Evolutionary conservation across 257 asterid species (phyloP).

Genomic region (Striga asiatica): DNA sequence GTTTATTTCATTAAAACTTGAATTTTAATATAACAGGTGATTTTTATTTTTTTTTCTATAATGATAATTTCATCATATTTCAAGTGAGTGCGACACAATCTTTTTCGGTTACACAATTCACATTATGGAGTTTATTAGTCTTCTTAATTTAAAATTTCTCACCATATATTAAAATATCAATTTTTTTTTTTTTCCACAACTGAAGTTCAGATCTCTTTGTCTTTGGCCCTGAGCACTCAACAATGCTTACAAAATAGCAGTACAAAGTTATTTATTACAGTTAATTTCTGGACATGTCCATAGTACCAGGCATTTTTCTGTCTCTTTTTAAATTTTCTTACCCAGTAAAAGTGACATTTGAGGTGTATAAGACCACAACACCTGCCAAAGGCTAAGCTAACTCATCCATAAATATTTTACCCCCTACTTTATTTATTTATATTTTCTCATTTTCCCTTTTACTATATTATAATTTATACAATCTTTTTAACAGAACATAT

Average conservation of each 20-base stretch:
- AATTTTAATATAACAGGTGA: too few relatives aligned
- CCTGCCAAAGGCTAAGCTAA: not conserved
- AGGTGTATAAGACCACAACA: constrained; percentile 9
- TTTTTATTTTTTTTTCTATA: too few relatives aligned
- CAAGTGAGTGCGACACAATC: constrained; percentile 1
- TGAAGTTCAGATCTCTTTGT: constrained; percentile 12
- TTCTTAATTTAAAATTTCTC: not conserved
- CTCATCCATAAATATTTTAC: constrained; percentile 10
- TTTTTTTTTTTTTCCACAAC: too few relatives aligned
- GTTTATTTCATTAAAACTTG: too few relatives aligned
- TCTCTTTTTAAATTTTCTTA: not conserved
- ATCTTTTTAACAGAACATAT: not conserved
- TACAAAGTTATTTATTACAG: not conserved
- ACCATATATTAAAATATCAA: not conserved
- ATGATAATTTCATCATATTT: not conserved
- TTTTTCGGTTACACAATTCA: not conserved
- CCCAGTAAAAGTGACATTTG: constrained; percentile 17
- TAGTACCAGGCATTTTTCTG: too few relatives aligned
- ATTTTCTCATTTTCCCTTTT: too few relatives aligned
- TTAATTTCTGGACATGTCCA: too few relatives aligned
- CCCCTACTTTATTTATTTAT: not conserved
- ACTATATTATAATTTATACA: too few relatives aligned
- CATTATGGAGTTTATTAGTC: not conserved
- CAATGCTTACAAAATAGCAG: constrained; percentile 20
- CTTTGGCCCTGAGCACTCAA: constrained; percentile 5